A percentile compares a stretch with the other conserved stretches of the same genome.
These are phyloP conservation scores for Kwoniella sp. DNA, from an alignment of 768 basidiomycete genomes.

Conservation along the genomic window DNA sequence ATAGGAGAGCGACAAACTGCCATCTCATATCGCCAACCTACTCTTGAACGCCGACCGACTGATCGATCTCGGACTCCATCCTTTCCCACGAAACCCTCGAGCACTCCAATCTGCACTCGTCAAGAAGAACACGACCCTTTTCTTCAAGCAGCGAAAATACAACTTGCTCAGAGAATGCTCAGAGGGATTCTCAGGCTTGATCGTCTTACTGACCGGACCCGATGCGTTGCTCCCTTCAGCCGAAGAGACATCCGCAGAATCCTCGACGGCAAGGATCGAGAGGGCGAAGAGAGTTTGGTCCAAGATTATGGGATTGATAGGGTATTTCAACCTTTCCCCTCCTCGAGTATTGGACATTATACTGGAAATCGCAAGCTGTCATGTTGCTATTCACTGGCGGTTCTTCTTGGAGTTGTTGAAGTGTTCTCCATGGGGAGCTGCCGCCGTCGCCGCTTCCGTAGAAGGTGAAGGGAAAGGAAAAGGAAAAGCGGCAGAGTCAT, in stretches of 20 bases:
- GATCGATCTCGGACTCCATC: constrained; percentile 33
- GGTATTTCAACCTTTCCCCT: constrained; percentile 95
- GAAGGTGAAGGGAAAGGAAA: constrained; percentile 34
- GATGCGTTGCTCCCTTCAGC: constrained; percentile 50
- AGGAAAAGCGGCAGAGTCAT: constrained; percentile 38
- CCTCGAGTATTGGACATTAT: constrained; percentile 91
- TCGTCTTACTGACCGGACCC: constrained; percentile 71
- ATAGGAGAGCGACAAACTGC: constrained; percentile 28
- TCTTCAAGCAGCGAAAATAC: constrained; percentile 81
- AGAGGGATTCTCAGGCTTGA: constrained; percentile 93
- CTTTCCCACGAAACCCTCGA: constrained; percentile 31
- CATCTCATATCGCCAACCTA: constrained; percentile 39
- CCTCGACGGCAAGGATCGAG: constrained; percentile 9
- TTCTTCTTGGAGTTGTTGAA: constrained; percentile 87
- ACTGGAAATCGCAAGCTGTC: constrained; percentile 82
- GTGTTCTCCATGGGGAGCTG: constrained; percentile 75
- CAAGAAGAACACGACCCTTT: constrained; percentile 46
- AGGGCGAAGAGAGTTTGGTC: constrained; percentile 48
- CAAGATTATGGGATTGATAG: constrained; percentile 58
- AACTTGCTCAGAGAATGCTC: constrained; percentile 96
- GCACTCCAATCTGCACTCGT: constrained; percentile 38
- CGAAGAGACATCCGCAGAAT: constrained; percentile 19
- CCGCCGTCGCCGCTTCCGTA: constrained; percentile 42
- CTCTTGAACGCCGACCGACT: constrained; percentile 33
- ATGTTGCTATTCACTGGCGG: constrained; percentile 76